Evolutionary conservation across 225 moss, liverwort and hornwort species (phyloP).

Genomic region (Neckera pumila): DNA sequence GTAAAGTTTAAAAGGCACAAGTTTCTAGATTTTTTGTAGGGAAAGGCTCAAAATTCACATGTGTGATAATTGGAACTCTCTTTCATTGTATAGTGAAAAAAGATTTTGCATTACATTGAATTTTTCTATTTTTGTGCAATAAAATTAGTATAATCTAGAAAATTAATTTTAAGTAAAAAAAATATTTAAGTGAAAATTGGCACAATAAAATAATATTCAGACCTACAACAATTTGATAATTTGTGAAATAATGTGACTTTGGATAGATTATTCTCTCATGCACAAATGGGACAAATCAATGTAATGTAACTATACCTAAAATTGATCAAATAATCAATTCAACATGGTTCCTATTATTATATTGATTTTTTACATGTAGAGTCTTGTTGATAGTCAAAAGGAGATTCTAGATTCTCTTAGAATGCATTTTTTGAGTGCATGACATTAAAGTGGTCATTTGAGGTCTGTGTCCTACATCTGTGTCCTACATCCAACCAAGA

Average conservation of each 20-base stretch:
- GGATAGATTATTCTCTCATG: background rate
- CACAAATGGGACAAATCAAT: background rate
- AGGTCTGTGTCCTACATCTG: too few species aligned
- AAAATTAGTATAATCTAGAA: accelerated
- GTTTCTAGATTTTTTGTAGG: background rate
- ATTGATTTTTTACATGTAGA: too few species aligned
- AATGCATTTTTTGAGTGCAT: too few species aligned
- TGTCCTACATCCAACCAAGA: too few species aligned
- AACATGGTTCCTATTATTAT: too few species aligned
- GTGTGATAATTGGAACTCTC: background rate
- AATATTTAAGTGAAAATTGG: background rate
- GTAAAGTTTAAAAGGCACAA: background rate
- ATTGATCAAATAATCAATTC: too few species aligned
- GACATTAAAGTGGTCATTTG: too few species aligned
- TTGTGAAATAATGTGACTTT: background rate
- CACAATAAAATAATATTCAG: background rate
- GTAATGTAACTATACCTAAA: too few species aligned
- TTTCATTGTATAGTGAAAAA: background rate
- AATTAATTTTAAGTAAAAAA: background rate
- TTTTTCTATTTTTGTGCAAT: background rate
- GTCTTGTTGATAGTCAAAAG: too few species aligned
- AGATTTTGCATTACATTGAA: background rate
- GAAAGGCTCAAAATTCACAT: background rate
- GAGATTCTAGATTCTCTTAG: too few species aligned
- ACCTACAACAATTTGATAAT: background rate